Evolutionary conservation across 352 stramenopile species (phyloP).

Genomic region (Pythium brassicae): DNA sequence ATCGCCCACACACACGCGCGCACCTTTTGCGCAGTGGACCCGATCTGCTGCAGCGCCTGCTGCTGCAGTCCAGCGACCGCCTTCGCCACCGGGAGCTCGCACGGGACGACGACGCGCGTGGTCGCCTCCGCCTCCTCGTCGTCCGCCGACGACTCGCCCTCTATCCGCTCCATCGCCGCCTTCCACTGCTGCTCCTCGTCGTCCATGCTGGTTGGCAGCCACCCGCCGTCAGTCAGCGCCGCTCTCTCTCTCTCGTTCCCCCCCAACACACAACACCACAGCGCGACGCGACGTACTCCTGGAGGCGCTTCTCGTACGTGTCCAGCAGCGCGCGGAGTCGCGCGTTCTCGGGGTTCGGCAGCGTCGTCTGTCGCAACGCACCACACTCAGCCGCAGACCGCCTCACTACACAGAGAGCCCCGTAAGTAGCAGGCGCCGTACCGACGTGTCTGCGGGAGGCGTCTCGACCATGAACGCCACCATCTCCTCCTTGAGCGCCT

Average conservation of each 20-base stretch:
- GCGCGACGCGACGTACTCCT: constrained; percentile 23
- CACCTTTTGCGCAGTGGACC: constrained; percentile 41
- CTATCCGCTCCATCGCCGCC: constrained; percentile 33
- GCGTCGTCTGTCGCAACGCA: constrained; percentile 24
- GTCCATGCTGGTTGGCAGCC: constrained; percentile 22
- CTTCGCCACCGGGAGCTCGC: constrained; percentile 38
- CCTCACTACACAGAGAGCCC: too few relatives aligned
- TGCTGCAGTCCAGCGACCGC: constrained; percentile 44
- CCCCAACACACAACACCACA: too few relatives aligned
- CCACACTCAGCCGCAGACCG: too few relatives aligned
- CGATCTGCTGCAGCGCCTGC: constrained; percentile 36
- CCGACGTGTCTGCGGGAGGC: constrained; percentile 40
- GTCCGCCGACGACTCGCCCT: constrained; percentile 16
- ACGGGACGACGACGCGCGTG: constrained; percentile 18
- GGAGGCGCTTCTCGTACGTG: constrained; percentile 36
- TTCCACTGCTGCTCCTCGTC: constrained; percentile 54
- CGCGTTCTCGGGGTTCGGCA: constrained; percentile 61
- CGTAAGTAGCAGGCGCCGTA: constrained; percentile 18
- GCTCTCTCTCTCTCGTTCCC: too few relatives aligned
- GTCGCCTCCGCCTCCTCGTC: constrained; percentile 9
- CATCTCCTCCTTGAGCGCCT: constrained; percentile 60
- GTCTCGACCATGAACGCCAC: constrained; percentile 52
- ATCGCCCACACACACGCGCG: not conserved
- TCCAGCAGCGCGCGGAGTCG: constrained; percentile 47
- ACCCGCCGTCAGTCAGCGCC: not conserved